Percentiles rank a stretch among this genome's conserved stretches.
These are phyloP conservation scores for Tricholoma sp. DNA, from an alignment of 768 basidiomycete genomes.

Conservation along the genomic window DNA sequence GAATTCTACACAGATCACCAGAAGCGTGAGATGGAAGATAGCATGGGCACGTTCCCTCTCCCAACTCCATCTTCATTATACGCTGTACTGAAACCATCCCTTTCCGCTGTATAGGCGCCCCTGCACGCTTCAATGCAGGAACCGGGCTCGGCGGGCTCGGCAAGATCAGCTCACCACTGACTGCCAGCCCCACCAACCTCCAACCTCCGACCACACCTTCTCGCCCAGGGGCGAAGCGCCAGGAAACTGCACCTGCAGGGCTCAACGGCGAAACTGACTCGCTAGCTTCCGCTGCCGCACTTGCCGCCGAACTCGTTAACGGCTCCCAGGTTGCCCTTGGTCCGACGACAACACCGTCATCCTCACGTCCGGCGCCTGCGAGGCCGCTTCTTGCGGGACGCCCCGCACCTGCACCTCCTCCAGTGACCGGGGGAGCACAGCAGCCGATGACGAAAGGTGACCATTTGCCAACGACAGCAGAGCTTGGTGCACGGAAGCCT, in stretches of 20 bases:
- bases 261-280: constrained; percentile 38
- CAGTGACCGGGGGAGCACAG: constrained; percentile 14
- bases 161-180: constrained; percentile 33
- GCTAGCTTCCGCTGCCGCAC: constrained; percentile 43
- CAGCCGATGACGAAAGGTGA: constrained; percentile 25
- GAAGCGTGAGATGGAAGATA: constrained; percentile 82
- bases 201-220: constrained; percentile 15
- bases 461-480: constrained; percentile 56
- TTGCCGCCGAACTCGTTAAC: constrained; percentile 60
- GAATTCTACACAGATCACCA: constrained; percentile 99
- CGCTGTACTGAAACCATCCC: constrained; percentile 7
- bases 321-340: constrained; percentile 32
- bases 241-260: constrained; percentile 38
- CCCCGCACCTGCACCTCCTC: constrained; percentile 44
- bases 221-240: constrained; percentile 25
- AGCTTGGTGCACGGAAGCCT: constrained; percentile 61
- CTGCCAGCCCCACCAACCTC: constrained; percentile 13
- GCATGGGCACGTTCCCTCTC: constrained; percentile 24
- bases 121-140: constrained; percentile 84
- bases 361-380: constrained; percentile 58
- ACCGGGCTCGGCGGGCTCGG: constrained; percentile 81
- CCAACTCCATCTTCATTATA: constrained; percentile 19
- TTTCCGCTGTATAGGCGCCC: constrained; percentile 35
- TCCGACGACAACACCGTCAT: constrained; percentile 4
- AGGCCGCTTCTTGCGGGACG: constrained; percentile 58